Percentiles rank a stretch among this genome's conserved stretches.
phyloP scores from a whole-genome alignment of 2,329 filamentous ascomycete species.

The Boeremia exigua region DNA sequence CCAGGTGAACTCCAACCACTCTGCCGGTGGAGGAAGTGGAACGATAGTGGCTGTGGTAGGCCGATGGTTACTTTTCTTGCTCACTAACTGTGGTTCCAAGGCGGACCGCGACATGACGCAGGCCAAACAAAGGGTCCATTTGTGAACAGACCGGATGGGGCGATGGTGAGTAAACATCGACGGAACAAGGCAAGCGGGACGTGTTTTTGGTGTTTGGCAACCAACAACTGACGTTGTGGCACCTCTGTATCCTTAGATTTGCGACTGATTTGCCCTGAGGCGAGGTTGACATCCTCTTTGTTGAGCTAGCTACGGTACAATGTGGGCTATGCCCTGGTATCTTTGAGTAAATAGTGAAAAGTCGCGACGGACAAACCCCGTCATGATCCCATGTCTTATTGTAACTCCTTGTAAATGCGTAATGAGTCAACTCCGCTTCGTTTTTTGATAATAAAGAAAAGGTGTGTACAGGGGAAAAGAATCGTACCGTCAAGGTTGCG shows the following conservation, averaged over 20 bases:
- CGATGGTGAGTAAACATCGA: background rate
- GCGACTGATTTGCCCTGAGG: conserved; percentile 21
- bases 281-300: conserved; percentile 23
- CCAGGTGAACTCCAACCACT: conserved; percentile 1
- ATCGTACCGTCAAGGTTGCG: conserved; percentile 42
- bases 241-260: conserved; percentile 24
- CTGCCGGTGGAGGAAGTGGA: conserved; percentile 14
- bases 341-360: conserved; percentile 38
- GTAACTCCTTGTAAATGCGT: conserved; percentile 33
- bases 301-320: conserved; percentile 42
- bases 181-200: background rate
- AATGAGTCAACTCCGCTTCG: conserved; percentile 14
- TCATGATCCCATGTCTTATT: conserved; percentile 18
- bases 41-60: conserved; percentile 23
- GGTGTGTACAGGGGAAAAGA: conserved; percentile 25
- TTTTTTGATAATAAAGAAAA: conserved; percentile 16
- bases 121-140: background rate
- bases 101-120: conserved; percentile 6
- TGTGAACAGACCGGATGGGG: background rate
- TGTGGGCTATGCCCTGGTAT: conserved; percentile 49
- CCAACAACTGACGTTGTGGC: conserved; percentile 20
- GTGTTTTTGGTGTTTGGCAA: conserved; percentile 17
- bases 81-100: background rate
- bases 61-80: conserved; percentile 6
- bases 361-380: conserved; percentile 29